Base-by-base conservation (phyloP, 1,139 yeast genomes). In the Taphrina flavorubra region DNA sequence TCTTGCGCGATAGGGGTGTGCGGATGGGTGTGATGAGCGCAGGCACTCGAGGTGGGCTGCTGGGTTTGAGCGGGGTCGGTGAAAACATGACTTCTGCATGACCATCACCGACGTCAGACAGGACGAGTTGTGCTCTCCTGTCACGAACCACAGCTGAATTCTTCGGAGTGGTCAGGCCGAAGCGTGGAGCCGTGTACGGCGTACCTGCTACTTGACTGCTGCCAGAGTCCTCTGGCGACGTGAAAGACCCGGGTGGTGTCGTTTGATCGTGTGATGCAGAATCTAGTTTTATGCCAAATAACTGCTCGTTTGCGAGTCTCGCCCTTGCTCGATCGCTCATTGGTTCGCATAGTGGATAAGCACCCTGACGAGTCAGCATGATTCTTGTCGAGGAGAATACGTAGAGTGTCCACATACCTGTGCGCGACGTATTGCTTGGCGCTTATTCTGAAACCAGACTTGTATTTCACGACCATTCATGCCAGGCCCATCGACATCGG, bases 381-480 rank as follows among this genome's bases (percentile, higher is more conserved):
- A 7, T 55, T 55, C 59, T 5, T 2, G n/a, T 34, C 44, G 16
- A 55, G 14, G 42, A 11, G 14, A 11, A 11, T 2, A 11, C 42
- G 42, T 39, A 20, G 8, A 18, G 5, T 14, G 14, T n/a, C 4
- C 4, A 6, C 42, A 8, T 31, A 58, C 58, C 63, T 57, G 68
- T 11, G 65, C 66, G 47, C 74, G 72, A 25, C 95, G 86, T 73
- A 87, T 79, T 56, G 92, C 85, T 80, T 94, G 99, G 78, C 99
- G 86, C 78, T 87, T 89, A 79, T 94, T 94, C 79, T 94, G 99
- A 79, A 94, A 94, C 99, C 99, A 94, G 72, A 94, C 91, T 72
- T 73, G 67, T 20, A 49, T 57, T 37, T 46, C 61, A 7, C 65
- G 46, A 25, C 64, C 59, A 60, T 67, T 65, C 58, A 67, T 58